Conservation (phyloP, 768 basidiomycete species). For the Boletus reticuloceps region DNA sequence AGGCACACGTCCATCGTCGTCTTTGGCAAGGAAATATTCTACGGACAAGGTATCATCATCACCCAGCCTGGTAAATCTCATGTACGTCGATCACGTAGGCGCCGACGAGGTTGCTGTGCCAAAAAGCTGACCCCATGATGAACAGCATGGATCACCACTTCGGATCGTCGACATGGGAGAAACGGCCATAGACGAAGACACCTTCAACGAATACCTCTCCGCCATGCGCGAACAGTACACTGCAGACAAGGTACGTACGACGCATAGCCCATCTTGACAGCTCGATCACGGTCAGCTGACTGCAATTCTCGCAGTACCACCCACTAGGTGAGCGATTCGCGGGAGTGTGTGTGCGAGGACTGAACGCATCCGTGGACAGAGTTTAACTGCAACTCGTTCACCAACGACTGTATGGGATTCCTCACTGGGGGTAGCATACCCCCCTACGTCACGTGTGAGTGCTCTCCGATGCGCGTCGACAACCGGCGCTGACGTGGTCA, state of each 20-base stretch:
- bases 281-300: not conserved
- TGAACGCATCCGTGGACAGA: slow-evolving; percentile 41
- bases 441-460: slow-evolving; percentile 70
- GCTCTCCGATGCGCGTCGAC: not conserved
- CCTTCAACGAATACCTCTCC: slow-evolving; percentile 78
- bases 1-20: slow-evolving; percentile 95
- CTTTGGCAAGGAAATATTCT: slow-evolving; percentile 84
- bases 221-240: slow-evolving; percentile 81
- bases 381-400: slow-evolving; percentile 96
- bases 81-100: slow-evolving; percentile 42
- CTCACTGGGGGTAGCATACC: slow-evolving; percentile 84
- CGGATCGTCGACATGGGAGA: slow-evolving; percentile 73
- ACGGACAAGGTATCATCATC: slow-evolving; percentile 80
- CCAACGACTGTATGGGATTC: slow-evolving; percentile 84
- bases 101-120: not conserved
- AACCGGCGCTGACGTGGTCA: too few relatives aligned
- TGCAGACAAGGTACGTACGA: slow-evolving; percentile 71
- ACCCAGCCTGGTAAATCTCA: slow-evolving; percentile 79
- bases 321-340: slow-evolving; percentile 55
- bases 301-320: slow-evolving; percentile 61
- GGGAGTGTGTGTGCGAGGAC: not conserved
- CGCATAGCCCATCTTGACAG: too few relatives aligned
- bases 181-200: slow-evolving; percentile 78
- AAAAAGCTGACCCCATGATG: not conserved
- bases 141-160: slow-evolving; percentile 71